phyloP scores from a whole-genome alignment of 306 rosid species.

The Ochetophila trinervis region DNA sequence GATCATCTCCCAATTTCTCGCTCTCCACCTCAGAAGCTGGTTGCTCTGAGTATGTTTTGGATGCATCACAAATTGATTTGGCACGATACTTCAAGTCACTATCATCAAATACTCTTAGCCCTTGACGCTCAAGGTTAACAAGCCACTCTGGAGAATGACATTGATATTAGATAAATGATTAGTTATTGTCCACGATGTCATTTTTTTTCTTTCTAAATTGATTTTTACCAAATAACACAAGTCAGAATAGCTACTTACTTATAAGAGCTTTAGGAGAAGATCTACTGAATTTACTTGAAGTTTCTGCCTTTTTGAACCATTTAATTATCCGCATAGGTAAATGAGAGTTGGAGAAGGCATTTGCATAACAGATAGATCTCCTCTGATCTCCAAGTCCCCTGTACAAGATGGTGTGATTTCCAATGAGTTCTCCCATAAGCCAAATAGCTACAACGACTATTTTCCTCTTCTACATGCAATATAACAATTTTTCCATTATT shows the following conservation, averaged over 20 bases:
- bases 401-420: constrained; percentile 4
- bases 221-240: background rate
- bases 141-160: constrained; percentile 58
- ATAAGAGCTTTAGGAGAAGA: constrained; percentile 53
- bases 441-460: background rate
- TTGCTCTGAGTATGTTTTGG: constrained; percentile 24
- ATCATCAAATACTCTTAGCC: constrained; percentile 60
- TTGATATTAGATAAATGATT: constrained; percentile 1
- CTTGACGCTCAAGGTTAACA: constrained; percentile 56
- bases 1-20: constrained; percentile 43
- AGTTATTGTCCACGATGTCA: background rate
- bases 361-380: constrained; percentile 50
- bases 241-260: constrained; percentile 37
- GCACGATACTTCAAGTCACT: constrained; percentile 32
- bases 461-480: background rate
- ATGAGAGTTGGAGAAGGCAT: constrained; percentile 57
- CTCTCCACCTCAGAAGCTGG: constrained; percentile 29
- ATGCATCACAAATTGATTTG: constrained; percentile 30
- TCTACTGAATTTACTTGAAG: constrained; percentile 34
- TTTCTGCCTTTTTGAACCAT: constrained; percentile 47
- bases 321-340: constrained; percentile 48
- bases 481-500: constrained; percentile 19
- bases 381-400: constrained; percentile 70
- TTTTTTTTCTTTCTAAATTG: background rate
- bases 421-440: background rate